A percentile compares a stretch with the other conserved stretches of the same genome.
Conservation (phyloP, 2,329 filamentous ascomycete species). For the Phialemonium atrogriseum region DNA sequence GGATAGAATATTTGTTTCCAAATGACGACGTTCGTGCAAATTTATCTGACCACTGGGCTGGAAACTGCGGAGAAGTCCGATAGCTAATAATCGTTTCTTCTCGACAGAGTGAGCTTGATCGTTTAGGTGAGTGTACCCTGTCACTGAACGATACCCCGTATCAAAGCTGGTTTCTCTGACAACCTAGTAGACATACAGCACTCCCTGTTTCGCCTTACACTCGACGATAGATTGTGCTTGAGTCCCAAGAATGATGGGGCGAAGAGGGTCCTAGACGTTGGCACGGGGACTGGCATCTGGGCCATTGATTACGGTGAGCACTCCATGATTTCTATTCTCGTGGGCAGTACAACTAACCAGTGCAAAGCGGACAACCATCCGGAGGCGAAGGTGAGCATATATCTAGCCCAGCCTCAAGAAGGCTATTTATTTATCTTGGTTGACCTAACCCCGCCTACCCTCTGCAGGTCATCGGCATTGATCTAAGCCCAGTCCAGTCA, state of each 20-base stretch:
- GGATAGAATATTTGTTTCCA: constrained; percentile 6
- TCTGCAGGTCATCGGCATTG: constrained; percentile 10
- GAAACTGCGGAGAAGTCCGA: background rate
- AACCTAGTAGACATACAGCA: constrained; percentile 12
- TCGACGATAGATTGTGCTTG: constrained; percentile 8
- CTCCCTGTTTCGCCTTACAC: constrained; percentile 10
- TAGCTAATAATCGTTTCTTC: background rate
- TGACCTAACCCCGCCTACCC: too few relatives aligned
- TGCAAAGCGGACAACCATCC: constrained; percentile 11
- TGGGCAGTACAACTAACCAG: background rate
- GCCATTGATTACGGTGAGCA: constrained; percentile 13
- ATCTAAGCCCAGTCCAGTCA: constrained; percentile 10
- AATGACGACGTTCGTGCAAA: constrained; percentile 6
- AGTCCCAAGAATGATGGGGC: constrained; percentile 9
- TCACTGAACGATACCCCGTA: background rate
- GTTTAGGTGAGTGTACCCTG: constrained; percentile 1
- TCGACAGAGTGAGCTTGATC: constrained; percentile 1
- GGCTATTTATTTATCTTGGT: too few relatives aligned
- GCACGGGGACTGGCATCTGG: constrained; percentile 14
- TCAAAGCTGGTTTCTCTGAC: background rate
- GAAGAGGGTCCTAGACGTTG: constrained; percentile 12
- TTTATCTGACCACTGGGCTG: background rate
- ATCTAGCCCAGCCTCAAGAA: constrained; percentile 7
- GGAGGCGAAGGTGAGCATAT: constrained; percentile 7
- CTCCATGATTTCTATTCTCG: background rate